phyloP scores from a whole-genome alignment of 2,329 filamentous ascomycete species.

The Colletotrichum noveboracense region DNA sequence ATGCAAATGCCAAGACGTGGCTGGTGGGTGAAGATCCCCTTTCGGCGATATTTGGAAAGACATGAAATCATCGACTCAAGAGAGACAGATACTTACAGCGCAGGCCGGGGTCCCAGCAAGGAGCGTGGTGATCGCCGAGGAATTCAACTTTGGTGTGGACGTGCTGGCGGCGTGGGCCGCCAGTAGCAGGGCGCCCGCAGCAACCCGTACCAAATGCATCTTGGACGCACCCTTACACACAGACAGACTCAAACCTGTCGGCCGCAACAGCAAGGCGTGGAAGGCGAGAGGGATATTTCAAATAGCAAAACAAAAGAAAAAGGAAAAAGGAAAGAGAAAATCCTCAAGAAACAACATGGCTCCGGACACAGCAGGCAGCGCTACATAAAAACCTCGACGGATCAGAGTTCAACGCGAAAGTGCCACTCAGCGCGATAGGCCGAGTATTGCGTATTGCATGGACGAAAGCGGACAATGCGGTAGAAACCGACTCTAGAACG shows the following conservation, averaged over 20 bases:
- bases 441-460: neutral
- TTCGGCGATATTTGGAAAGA: neutral
- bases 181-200: neutral
- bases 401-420: neutral
- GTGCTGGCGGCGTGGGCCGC: neutral
- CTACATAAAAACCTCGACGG: neutral
- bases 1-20: neutral
- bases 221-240: neutral
- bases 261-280: neutral
- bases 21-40: neutral
- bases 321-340: neutral
- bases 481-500: neutral
- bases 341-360: neutral
- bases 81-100: neutral
- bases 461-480: neutral
- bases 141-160: neutral
- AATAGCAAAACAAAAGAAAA: neutral
- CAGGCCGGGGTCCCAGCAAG: conserved; percentile 2
- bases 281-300: neutral
- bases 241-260: neutral
- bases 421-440: neutral
- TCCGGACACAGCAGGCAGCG: neutral
- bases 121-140: neutral
- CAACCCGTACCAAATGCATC: neutral
- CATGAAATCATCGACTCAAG: neutral